Base-by-base conservation (phyloP, 345 rosid species). In the Anastatica hierochuntica region DNA sequence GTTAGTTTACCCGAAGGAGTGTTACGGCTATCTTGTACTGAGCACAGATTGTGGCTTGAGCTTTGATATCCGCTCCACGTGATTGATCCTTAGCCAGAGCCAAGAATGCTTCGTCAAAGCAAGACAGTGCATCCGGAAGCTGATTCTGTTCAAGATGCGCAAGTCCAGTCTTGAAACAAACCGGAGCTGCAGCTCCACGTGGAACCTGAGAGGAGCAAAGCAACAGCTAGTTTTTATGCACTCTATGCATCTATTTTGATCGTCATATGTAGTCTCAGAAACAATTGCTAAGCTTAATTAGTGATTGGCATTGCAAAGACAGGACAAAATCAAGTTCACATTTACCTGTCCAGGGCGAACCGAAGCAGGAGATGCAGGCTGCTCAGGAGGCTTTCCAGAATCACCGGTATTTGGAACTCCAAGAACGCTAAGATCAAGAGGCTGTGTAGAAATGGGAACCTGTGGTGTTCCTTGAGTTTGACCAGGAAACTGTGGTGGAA, bases 131-230 rank as follows among this genome's bases (percentile, higher is more conserved):
- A 78, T 92, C 98, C 8, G 97, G 72, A 51, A 92, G 98, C 68
- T 92, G 98, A 69, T 92, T 92, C 73, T 76, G 98, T 69, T 92
- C 97, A 56, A 92, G 97, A 75, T 88, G 98, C 50, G 86, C 86
- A 62, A 92, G 88, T 51, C 98, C 98, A 53, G 64, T 77, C 80
- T 85, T 92, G 78, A 92, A 92, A 75, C 98, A 92, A 46, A 79
- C 49, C 4, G 98, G 46, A 71, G 98, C 88, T 63, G 85, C 78
- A 31, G 97, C 97, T 48, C 98, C 97, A 49, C 94, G 82, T 30
- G 95, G 97, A 76, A 88, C 94, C 98, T 92, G n/a, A n/a, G 70
- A 29, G 17, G 14, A 44, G 33, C 18, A 17, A 62, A 26, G 47
- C 35, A 29, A 43, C 41, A 43, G 53, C 50, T 4, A 64, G 60